These are phyloP conservation scores for Aspergillus ochraceoroseus DNA, from an alignment of 2,329 filamentous ascomycete species.

Conservation along the genomic window DNA sequence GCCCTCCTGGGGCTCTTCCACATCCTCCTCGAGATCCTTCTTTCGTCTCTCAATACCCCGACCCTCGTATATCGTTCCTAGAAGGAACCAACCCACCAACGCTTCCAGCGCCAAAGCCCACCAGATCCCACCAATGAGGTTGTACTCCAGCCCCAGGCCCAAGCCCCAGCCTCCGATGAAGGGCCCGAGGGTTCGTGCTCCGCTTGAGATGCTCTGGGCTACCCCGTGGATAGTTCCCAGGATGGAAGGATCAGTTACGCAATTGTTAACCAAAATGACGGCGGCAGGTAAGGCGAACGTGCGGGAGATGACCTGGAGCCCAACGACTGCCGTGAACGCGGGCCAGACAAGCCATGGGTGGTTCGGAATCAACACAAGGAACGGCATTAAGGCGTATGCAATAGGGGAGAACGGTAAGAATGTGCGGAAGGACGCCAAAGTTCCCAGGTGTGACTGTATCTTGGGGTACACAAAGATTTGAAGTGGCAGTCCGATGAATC, in stretches of 20 bases:
- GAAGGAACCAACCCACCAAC: constrained; percentile 53
- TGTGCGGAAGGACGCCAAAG: constrained; percentile 62
- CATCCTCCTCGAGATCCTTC: constrained; percentile 19
- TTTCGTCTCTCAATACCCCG: constrained; percentile 55
- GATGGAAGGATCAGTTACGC: constrained; percentile 52
- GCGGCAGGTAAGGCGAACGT: constrained; percentile 62
- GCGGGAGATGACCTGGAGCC: constrained; percentile 65
- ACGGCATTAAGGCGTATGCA: constrained; percentile 65
- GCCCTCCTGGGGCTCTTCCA: constrained; percentile 9
- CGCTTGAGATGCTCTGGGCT: constrained; percentile 53
- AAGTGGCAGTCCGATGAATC: constrained; percentile 67
- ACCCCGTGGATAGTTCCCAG: constrained; percentile 57
- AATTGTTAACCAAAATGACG: constrained; percentile 59
- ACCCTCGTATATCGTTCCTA: constrained; percentile 61
- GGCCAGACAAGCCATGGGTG: constrained; percentile 55
- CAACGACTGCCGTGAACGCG: constrained; percentile 58
- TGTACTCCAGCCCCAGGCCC: constrained; percentile 50
- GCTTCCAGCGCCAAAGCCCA: constrained; percentile 55
- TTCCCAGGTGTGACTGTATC: constrained; percentile 62
- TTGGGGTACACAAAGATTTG: constrained; percentile 67
- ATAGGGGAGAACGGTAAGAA: constrained; percentile 66
- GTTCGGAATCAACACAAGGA: constrained; percentile 63
- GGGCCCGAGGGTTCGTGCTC: constrained; percentile 53
- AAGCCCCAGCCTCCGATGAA: constrained; percentile 52
- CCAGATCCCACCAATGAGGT: constrained; percentile 55